Evolutionary conservation across 176 grass and related monocot genomes (phyloP).

Genomic region (Musa beccarii): DNA sequence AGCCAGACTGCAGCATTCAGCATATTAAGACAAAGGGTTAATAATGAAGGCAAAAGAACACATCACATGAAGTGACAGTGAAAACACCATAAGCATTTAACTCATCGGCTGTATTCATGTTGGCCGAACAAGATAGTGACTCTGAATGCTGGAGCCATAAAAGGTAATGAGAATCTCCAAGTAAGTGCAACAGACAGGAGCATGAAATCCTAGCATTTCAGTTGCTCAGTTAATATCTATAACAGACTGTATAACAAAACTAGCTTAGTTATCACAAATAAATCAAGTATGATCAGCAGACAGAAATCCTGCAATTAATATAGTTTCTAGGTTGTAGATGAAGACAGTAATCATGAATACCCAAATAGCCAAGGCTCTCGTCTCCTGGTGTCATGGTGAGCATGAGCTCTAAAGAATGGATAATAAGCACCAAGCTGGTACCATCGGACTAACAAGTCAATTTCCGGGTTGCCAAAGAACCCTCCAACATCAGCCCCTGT

Average conservation of each 20-base stretch:
- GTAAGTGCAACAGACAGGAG: neutral
- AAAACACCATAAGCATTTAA: neutral
- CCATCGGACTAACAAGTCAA: slow-evolving; percentile 81
- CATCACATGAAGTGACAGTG: neutral
- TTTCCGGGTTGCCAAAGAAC: slow-evolving; percentile 92
- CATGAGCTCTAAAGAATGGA: slow-evolving; percentile 91
- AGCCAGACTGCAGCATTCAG: no score
- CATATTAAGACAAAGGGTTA: neutral
- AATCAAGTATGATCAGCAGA: neutral
- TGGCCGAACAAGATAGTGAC: neutral
- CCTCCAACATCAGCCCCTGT: slow-evolving; percentile 92
- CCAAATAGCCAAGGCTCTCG: slow-evolving; percentile 96
- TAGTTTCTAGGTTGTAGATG: slow-evolving; percentile 3
- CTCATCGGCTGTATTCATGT: neutral
- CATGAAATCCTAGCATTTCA: neutral
- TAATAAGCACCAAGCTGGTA: slow-evolving; percentile 98
- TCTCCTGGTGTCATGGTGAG: slow-evolving; percentile 95
- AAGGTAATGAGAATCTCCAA: neutral
- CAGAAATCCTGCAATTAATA: neutral
- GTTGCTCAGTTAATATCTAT: neutral
- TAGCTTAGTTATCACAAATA: neutral
- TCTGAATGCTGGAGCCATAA: neutral
- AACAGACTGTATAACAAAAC: neutral
- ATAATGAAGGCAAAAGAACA: neutral
- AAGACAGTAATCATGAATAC: slow-evolving; percentile 34